Percentiles rank a stretch among this genome's conserved stretches.
Conservation (phyloP, 257 asterid species). For the Capsicum rhomboideum region DNA sequence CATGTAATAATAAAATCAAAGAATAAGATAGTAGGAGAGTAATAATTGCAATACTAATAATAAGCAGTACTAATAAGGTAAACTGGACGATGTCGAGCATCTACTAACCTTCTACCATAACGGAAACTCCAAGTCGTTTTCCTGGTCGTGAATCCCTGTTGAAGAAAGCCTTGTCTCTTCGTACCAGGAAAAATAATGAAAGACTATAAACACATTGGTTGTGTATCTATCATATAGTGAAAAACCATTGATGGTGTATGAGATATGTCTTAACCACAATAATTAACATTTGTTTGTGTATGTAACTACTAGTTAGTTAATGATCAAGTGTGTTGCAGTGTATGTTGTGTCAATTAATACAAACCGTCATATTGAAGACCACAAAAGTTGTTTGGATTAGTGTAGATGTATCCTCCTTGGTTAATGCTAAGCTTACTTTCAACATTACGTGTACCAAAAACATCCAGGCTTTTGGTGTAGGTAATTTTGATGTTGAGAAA, state of each 20-base stretch:
- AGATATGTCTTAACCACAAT: neutral
- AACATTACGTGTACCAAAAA: neutral
- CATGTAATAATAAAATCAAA: no score
- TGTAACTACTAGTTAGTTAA: neutral
- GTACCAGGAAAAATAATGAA: neutral
- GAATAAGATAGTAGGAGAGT: no score
- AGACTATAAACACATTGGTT: no score
- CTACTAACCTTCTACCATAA: no score
- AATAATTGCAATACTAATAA: no score
- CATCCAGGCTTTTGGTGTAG: neutral
- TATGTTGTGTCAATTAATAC: neutral
- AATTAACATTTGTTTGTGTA: neutral
- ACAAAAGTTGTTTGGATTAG: neutral
- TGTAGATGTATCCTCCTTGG: neutral
- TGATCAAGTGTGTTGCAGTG: neutral
- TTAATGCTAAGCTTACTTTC: neutral
- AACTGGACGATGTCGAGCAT: no score
- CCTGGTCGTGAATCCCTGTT: constrained; percentile 58
- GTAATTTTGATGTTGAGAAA: neutral
- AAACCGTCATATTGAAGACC: neutral
- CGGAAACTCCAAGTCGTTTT: constrained; percentile 25
- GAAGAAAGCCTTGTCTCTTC: constrained; percentile 20
- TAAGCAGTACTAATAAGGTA: no score
- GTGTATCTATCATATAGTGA: no score
- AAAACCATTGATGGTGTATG: neutral